Conservation (phyloP, 495 filamentous ascomycete genomes). For the Haplographium delicatum region DNA sequence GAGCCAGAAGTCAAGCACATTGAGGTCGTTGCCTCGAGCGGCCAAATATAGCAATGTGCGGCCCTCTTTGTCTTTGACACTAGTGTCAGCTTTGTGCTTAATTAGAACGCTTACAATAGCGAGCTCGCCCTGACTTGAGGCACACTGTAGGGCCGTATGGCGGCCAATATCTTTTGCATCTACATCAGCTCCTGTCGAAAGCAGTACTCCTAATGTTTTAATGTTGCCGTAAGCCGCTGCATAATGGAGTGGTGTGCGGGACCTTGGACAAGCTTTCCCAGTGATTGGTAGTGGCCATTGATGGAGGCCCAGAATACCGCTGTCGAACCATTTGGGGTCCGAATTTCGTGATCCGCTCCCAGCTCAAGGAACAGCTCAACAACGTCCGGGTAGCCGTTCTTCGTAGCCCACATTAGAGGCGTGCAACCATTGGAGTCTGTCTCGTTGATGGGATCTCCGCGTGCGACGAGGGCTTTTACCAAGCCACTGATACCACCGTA, state of each 20-base stretch:
- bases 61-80: no score
- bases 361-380: neutral
- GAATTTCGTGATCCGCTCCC: neutral
- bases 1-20: neutral
- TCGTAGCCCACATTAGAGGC: neutral
- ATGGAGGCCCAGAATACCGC: neutral
- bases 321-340: neutral
- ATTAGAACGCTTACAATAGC: no score
- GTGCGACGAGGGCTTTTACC: neutral
- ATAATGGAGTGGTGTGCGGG: no score
- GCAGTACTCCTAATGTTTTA: no score
- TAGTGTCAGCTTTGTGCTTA: no score
- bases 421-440: neutral
- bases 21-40: neutral
- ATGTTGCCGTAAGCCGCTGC: no score
- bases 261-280: neutral
- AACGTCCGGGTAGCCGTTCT: neutral
- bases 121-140: no score
- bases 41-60: no score
- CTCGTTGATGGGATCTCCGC: neutral
- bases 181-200: no score
- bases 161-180: no score
- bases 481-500: neutral
- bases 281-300: neutral
- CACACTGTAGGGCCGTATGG: no score